phyloP scores from a whole-genome alignment of 1,139 yeast genomes.

The Zygoascus sp. region DNA sequence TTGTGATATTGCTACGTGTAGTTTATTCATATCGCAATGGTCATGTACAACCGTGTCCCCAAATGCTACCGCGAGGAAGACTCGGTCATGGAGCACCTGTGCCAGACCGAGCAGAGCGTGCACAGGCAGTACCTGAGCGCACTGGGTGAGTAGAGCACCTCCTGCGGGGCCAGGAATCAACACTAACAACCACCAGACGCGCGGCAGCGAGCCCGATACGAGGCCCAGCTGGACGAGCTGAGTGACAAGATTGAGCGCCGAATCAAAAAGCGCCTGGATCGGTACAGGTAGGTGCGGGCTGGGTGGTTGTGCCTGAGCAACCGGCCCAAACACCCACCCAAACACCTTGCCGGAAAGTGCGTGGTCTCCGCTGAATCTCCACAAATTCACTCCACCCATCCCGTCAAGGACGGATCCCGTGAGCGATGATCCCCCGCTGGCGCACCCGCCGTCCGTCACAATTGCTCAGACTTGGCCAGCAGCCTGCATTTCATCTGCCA shows the following conservation, averaged over 20 bases:
- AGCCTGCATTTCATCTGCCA: too few relatives aligned
- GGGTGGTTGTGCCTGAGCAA: neutral
- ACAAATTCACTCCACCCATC: too few relatives aligned
- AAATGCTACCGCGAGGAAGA: constrained; percentile 7
- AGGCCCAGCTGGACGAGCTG: neutral
- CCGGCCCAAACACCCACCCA: too few relatives aligned
- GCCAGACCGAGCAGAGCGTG: constrained; percentile 1
- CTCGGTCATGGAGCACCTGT: constrained; percentile 4
- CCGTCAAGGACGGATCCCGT: too few relatives aligned
- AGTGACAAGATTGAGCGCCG: constrained; percentile 4
- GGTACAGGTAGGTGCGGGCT: neutral
- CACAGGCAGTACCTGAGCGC: neutral
- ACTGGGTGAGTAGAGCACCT: neutral
- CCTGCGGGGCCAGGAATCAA: too few relatives aligned
- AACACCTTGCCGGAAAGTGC: too few relatives aligned
- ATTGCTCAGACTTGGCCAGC: too few relatives aligned
- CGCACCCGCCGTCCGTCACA: too few relatives aligned
- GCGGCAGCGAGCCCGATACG: constrained; percentile 1
- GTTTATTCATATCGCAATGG: too few relatives aligned
- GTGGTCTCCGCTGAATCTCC: too few relatives aligned
- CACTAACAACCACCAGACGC: neutral
- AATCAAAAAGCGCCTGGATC: constrained; percentile 1
- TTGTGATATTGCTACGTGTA: too few relatives aligned
- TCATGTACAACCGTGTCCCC: constrained; percentile 6
- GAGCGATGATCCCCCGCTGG: too few relatives aligned